phyloP scores from a whole-genome alignment of 108 stramenopile species.

The Nitzschia putrida region DNA sequence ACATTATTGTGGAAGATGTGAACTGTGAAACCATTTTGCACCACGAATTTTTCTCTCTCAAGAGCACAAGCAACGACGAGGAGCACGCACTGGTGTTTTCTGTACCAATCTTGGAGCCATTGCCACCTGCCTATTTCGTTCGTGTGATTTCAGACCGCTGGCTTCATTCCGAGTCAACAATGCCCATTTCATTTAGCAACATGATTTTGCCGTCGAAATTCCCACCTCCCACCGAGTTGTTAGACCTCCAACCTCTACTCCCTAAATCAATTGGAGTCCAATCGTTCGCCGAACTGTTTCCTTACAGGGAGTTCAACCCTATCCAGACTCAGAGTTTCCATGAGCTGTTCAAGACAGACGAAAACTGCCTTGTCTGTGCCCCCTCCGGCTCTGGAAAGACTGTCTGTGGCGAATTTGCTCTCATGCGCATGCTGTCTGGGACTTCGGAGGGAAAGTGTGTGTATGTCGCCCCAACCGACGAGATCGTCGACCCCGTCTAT shows the following conservation, averaged over 20 bases:
- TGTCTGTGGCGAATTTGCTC: conserved; percentile 91
- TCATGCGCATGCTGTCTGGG: conserved; percentile 87
- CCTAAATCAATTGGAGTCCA: conserved; percentile 79
- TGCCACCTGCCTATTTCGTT: conserved; percentile 97
- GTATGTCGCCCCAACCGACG: conserved; percentile 91
- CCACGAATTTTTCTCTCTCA: conserved; percentile 90
- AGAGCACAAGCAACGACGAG: conserved; percentile 70
- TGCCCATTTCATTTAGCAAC: conserved; percentile 94
- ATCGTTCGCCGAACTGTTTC: conserved; percentile 70
- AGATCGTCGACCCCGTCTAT: conserved; percentile 70
- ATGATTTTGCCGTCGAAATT: conserved; percentile 97
- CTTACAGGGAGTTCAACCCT: conserved; percentile 90
- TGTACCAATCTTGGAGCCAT: conserved; percentile 93
- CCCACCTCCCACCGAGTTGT: conserved; percentile 93
- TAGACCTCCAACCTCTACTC: conserved; percentile 95
- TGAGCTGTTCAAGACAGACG: conserved; percentile 90
- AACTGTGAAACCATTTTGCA: conserved; percentile 95
- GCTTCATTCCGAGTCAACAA: conserved; percentile 89
- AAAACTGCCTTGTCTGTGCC: conserved; percentile 92
- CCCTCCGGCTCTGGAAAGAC: conserved; percentile 94
- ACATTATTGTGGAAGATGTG: conserved; percentile 95
- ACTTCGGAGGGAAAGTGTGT: conserved; percentile 85
- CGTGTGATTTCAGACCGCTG: conserved; percentile 95
- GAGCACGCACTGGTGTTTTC: conserved; percentile 91
- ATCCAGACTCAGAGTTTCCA: conserved; percentile 98